Percentiles rank a stretch among this genome's conserved stretches.
These are phyloP conservation scores for Tilletia setariae DNA, from an alignment of 1,284 basidiomycete genomes.

Conservation along the genomic window DNA sequence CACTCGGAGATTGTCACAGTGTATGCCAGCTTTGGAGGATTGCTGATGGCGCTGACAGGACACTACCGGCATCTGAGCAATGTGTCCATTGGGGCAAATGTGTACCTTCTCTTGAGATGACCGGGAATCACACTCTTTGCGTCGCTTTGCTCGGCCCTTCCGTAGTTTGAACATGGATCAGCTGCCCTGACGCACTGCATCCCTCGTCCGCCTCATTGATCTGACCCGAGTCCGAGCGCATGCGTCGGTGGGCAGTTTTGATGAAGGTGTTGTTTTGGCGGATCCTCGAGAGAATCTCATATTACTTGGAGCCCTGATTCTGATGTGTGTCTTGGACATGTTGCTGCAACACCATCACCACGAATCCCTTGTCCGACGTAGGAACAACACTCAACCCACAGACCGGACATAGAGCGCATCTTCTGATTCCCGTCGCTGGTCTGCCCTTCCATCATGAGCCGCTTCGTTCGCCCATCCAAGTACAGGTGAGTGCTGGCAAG, in stretches of 20 bases:
- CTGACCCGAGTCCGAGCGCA: too few relatives aligned
- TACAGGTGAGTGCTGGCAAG: conserved; percentile 57
- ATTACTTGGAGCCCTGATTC: too few relatives aligned
- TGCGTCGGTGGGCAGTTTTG: too few relatives aligned
- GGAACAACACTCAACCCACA: not conserved
- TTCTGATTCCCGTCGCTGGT: not conserved
- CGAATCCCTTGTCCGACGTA: too few relatives aligned
- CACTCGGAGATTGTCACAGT: conserved; percentile 80
- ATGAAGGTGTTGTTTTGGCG: too few relatives aligned
- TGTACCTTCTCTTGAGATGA: conserved; percentile 78
- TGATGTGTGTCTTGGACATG: too few relatives aligned
- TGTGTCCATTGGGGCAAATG: conserved; percentile 85
- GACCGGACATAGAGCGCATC: too few relatives aligned
- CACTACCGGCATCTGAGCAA: conserved; percentile 87
- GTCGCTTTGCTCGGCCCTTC: too few relatives aligned
- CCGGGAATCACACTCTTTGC: not conserved
- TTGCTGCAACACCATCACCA: not conserved
- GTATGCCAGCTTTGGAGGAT: conserved; percentile 93
- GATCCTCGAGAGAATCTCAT: too few relatives aligned
- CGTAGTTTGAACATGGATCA: too few relatives aligned
- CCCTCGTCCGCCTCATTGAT: too few relatives aligned
- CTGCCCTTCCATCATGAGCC: conserved; percentile 57
- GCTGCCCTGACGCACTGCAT: not conserved
- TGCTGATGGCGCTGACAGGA: conserved; percentile 89
- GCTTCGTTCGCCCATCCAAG: conserved; percentile 64